Evolutionary conservation across 2,329 filamentous ascomycete species (phyloP), one percentile per base, ranked within the genome.

Genomic region (Gaeumannomyces tritici): DNA sequence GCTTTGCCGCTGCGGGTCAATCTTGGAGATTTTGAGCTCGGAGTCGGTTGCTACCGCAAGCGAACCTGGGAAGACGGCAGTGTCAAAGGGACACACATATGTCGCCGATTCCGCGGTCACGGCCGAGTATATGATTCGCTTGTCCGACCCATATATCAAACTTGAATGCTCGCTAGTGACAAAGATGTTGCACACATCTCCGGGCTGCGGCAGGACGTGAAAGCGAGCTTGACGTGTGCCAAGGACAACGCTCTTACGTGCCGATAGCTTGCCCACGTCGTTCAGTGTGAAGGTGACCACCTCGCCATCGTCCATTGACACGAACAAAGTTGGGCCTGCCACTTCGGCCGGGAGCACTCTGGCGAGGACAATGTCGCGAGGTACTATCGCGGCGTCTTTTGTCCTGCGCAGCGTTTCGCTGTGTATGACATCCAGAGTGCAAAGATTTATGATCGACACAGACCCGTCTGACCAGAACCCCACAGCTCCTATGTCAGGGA

Each of bases 81-180:
- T 82, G 72, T 97, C 84, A 70, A 99, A 96, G 0, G 89, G 83
- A 64, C 90, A 95, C 7, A 98, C 87, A 59, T 85, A 88, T 1
- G 87, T 88, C 1, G 91, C 90, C 65, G 92, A 88, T 65, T 96
- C 90, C 3, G 93, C 91, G 15, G 93, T 96, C 1, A 97, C 91
- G 1, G 95, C 93, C 5, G 93, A 96, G 75, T 96, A 99, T 0
- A 96, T 86, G 55, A 97, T 89, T 27, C 93, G 84, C 0, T 90
- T 91, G 71, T 97, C 92, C 0, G 88, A 87, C 11, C 89, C 90
- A 71, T 99, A 97, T 59, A 99, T 96, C 62, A 99, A 76, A 66
- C 91, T 97, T 0, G 95, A 90, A 70, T 97, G 91, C 69, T 99
- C 95, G 63, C 92, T 96, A 0, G 91, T 96, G 0, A 92, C 91